Percentiles rank a stretch among this genome's conserved stretches.
phyloP scores from a whole-genome alignment of 768 basidiomycete genomes.

The Lactarius hengduanensis region DNA sequence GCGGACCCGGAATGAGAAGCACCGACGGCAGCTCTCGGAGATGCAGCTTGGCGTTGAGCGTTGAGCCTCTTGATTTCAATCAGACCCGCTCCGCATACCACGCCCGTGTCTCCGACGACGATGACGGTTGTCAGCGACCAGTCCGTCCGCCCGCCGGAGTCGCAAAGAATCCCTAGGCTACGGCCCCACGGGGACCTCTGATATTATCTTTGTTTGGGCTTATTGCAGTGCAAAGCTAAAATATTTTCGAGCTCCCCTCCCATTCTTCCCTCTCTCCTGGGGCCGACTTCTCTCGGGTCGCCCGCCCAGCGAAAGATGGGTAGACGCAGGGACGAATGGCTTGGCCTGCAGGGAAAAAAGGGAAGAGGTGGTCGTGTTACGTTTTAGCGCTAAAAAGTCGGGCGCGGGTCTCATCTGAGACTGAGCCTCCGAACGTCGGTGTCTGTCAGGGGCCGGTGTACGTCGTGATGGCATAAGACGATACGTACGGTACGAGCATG shows the following conservation, averaged over 20 bases:
- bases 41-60: not conserved
- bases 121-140: not conserved
- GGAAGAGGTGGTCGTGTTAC: not conserved
- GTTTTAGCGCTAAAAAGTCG: not conserved
- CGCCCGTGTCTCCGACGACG: not conserved
- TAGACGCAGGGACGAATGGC: not conserved
- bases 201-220: not conserved
- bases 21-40: constrained; percentile 2
- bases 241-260: not conserved
- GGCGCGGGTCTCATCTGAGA: not conserved
- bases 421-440: not conserved
- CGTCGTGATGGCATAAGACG: not conserved
- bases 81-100: not conserved
- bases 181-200: not conserved
- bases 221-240: not conserved
- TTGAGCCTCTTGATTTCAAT: not conserved
- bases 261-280: not conserved
- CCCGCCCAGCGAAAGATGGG: not conserved
- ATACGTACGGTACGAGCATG: constrained; percentile 2
- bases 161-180: not conserved
- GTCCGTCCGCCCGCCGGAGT: not conserved
- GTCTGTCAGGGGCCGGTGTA: not conserved
- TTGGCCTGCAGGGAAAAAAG: not conserved
- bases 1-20: constrained; percentile 10
- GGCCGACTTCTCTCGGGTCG: not conserved